Base-by-base conservation (phyloP, 352 stramenopile genomes). In the Phytophthora megakarya region DNA sequence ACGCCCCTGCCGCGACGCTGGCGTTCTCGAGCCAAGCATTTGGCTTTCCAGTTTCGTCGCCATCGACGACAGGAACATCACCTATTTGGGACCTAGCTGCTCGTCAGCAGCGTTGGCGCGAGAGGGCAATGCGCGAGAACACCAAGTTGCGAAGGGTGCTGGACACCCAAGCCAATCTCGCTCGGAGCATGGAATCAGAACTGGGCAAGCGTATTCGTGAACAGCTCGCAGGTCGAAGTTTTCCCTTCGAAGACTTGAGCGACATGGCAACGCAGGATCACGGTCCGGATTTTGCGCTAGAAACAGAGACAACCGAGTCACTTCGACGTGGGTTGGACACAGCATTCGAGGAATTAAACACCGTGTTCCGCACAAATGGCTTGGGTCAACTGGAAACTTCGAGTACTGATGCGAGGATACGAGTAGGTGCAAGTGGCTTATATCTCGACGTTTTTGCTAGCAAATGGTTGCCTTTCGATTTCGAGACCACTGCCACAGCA, bases 371-470 rank as follows among this genome's bases (percentile, higher is more conserved):
- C 7, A 50, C 38, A 22, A 77, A 74, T 35, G 56, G 65, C 8
- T 44, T 76, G 21, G 40, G 37, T 28, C 58, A 26, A 55, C 16
- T 70, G 40, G 65, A 72, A 35, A 65, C 35, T 1, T 46, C 61
- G 1, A 51, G 47, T 38, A 69, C 55, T 5, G 56, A 74, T 21
- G 60, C 65, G 23, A 58, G 65, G 47, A 66, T 75, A 56, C 68
- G 58, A 57, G 62, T 78, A 18, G 67, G 60, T 7, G 46, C 46
- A 3, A 59, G 55, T 32, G 67, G 71, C 33, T 68, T 80, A 60
- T 73, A 78, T 28, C 43, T 83, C 5, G 74, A 83, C 30, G 68
- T 83, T 3, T 78, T 69, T 21, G 74, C 68, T 8, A 72, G 59
- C 38, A 83, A 68, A 26, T 11, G 80, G 25, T 28, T 83, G 21